These are phyloP conservation scores for Paracamarosporium sp. DNA, from an alignment of 2,329 filamentous ascomycete genomes.

Conservation along the genomic window DNA sequence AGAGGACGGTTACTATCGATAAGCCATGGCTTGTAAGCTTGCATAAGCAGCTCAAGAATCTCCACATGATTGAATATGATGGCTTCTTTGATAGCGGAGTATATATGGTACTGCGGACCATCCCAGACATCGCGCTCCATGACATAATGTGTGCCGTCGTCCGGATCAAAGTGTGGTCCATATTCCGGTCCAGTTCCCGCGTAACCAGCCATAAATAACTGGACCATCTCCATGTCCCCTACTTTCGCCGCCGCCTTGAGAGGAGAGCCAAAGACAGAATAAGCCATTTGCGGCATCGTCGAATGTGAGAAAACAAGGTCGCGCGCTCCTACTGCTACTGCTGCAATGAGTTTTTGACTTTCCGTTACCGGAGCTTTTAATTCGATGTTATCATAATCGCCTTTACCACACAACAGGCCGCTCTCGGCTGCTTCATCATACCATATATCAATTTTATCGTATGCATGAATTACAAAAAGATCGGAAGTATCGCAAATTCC, in stretches of 20 bases:
- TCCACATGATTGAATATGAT: background rate
- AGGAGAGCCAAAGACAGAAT: background rate
- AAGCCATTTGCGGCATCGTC: background rate
- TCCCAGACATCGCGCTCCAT: background rate
- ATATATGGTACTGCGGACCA: background rate
- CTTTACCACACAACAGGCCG: too few relatives aligned
- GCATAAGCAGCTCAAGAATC: background rate
- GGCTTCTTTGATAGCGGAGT: background rate
- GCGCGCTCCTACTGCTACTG: background rate
- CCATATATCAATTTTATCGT: background rate
- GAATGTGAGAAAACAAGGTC: background rate
- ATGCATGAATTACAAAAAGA: background rate
- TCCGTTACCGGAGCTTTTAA: background rate
- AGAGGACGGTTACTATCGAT: background rate
- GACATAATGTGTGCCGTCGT: too few relatives aligned
- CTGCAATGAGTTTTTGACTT: background rate
- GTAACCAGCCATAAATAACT: background rate
- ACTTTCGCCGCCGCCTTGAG: background rate
- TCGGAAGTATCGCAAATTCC: background rate
- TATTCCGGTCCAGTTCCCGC: background rate
- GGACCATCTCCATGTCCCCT: background rate
- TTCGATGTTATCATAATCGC: background rate
- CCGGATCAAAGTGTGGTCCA: too few relatives aligned
- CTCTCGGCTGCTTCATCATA: background rate
- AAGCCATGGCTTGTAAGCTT: background rate